phyloP scores from a whole-genome alignment of 176 grass and related monocot species.

The Chloris gayana region DNA sequence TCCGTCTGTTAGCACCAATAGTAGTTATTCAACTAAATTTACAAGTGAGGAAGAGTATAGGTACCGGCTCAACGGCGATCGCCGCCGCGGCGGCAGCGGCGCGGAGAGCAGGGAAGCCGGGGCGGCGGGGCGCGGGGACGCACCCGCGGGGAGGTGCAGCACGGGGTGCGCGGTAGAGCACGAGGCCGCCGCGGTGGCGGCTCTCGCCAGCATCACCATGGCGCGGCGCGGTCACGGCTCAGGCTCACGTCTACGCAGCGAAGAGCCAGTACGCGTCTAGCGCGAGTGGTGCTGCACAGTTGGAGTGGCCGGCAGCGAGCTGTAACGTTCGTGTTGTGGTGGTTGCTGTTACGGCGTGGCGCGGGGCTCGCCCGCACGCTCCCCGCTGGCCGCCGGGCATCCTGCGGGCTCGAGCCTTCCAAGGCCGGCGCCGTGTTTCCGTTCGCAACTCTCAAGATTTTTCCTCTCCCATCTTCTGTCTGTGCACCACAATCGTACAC shows the following conservation, averaged over 20 bases:
- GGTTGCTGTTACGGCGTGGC: constrained; percentile 21
- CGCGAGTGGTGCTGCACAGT: background rate
- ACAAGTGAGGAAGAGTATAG: background rate
- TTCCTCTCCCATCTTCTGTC: background rate
- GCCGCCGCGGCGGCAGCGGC: background rate
- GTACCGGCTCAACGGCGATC: constrained; percentile 50
- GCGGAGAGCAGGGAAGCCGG: constrained; percentile 23
- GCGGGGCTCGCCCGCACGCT: constrained; percentile 10
- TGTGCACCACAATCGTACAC: background rate
- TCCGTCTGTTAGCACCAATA: background rate
- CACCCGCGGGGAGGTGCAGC: constrained; percentile 1
- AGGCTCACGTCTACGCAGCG: background rate
- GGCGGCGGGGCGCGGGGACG: background rate
- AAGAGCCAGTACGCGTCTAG: background rate
- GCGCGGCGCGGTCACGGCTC: background rate
- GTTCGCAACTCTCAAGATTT: background rate
- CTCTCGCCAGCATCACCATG: constrained; percentile 44
- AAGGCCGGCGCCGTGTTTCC: background rate
- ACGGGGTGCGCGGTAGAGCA: constrained; percentile 23
- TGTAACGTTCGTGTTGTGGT: constrained; percentile 9
- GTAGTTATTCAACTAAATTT: background rate
- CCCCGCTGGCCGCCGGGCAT: constrained; percentile 6
- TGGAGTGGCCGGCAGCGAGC: background rate
- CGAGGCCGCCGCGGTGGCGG: constrained; percentile 1
- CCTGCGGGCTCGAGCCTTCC: background rate